These are phyloP conservation scores for Cynanchum wilfordii DNA, from an alignment of 257 asterid species.

Conservation along the genomic window DNA sequence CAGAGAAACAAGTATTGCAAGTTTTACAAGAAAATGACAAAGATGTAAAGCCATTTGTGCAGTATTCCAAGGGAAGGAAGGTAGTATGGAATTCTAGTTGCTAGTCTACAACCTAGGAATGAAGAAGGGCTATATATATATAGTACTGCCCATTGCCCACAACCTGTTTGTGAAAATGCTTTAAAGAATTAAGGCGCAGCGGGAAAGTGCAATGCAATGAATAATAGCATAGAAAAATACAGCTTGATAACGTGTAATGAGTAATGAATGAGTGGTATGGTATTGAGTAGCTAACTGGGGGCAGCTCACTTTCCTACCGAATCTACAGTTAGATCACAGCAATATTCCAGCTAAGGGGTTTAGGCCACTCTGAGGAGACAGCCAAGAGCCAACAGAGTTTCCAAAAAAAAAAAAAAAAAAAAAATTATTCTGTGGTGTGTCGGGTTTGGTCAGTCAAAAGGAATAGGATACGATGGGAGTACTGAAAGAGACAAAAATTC, in stretches of 20 bases:
- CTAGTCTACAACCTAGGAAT: neutral
- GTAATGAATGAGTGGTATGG: neutral
- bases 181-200: neutral
- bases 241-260: constrained; percentile 4
- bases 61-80: neutral
- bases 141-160: neutral
- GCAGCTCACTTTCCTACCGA: constrained; percentile 4
- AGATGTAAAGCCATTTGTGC: neutral
- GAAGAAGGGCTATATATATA: neutral
- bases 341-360: constrained; percentile 6
- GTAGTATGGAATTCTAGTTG: neutral
- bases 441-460: constrained; percentile 1
- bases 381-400: neutral
- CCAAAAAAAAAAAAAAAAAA: neutral
- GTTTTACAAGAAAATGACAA: neutral
- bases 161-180: neutral
- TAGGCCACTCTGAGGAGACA: neutral
- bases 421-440: neutral
- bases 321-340: constrained; percentile 6
- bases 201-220: constrained; percentile 1
- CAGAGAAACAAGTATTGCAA: neutral
- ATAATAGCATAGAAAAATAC: neutral
- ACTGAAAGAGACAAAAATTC: neutral
- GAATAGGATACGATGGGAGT: neutral
- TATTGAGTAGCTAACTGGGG: neutral